phyloP scores from a whole-genome alignment of 2,329 filamentous ascomycete species.

The Graphilbum ipis-grandicollis region DNA sequence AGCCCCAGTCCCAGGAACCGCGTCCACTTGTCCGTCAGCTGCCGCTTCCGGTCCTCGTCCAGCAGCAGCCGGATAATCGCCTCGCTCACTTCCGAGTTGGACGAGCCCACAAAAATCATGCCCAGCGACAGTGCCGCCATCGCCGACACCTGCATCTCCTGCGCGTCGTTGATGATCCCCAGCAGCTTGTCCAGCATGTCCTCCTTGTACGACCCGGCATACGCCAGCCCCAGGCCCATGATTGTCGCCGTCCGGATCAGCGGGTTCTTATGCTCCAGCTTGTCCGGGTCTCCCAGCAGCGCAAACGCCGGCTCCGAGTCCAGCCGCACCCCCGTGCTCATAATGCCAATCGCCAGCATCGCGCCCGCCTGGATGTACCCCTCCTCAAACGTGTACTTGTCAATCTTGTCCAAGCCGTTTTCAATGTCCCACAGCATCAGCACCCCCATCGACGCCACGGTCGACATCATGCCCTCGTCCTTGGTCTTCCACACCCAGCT shows the following conservation, averaged over 20 bases:
- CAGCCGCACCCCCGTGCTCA: constrained; percentile 80
- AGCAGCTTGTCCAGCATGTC: constrained; percentile 72
- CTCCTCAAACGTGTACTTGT: constrained; percentile 82
- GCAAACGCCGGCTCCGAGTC: constrained; percentile 85
- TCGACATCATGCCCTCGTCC: constrained; percentile 93
- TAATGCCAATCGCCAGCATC: constrained; percentile 82
- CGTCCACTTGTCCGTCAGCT: constrained; percentile 96
- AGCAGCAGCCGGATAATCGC: constrained; percentile 83
- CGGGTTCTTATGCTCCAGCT: constrained; percentile 61
- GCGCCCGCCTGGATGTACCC: constrained; percentile 77
- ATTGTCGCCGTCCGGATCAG: constrained; percentile 70
- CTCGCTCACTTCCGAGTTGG: constrained; percentile 78
- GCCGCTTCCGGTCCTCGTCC: constrained; percentile 78
- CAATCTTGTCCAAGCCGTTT: constrained; percentile 78
- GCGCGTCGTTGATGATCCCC: constrained; percentile 69
- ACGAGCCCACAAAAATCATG: constrained; percentile 82
- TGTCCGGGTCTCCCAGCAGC: constrained; percentile 63
- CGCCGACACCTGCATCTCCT: constrained; percentile 89
- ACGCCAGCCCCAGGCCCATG: constrained; percentile 89
- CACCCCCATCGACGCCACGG: constrained; percentile 82
- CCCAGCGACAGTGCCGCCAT: constrained; percentile 89
- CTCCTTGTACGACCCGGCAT: constrained; percentile 85
- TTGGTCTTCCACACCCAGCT: constrained; percentile 99
- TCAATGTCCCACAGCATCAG: constrained; percentile 90
- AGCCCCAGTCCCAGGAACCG: constrained; percentile 90